Base-by-base conservation (phyloP, 108 stramenopile species). In the Nitzschia palea region DNA sequence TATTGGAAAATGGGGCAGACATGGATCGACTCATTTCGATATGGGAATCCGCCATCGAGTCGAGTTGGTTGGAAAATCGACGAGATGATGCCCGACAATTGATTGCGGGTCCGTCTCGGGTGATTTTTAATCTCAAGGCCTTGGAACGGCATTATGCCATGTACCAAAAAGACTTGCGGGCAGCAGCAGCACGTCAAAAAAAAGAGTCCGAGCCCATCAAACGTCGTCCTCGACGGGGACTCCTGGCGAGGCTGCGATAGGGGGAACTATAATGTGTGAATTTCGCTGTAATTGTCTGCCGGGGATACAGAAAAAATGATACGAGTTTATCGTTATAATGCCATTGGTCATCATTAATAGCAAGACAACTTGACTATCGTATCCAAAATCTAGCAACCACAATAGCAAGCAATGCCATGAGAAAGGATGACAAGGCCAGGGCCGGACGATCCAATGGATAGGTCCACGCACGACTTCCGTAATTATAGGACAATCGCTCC, bases 141-240 rank as follows among this genome's bases (percentile, higher is more conserved):
- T 18, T 60, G 20, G 59, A 60, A 60, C 31, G 59, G 23, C 59
- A 60, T 43, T 60, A 34, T 60, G 59, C 59, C 31, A 60, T 60
- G 59, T 25, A 60, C 43, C 2, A 12, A 14, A 60, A 40, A 25
- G 59, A 31, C 6, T 8, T 8, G 33, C 55, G 33, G n/a, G 55
- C 55, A 1, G 55, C 47, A 4, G 18, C 17, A 20, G 18, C 18
- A 10, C 18, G 4, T 10, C 22, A 12, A n/a, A 18, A 18, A 18
- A 48, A 8, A 18, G 14, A 14, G 37, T 40, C 8, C 15, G 22
- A 18, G 22, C 4, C 8, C 15, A 18, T 18, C 4, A 48, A 4
- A 18, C 15, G 15, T 18, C 47, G 8, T 12, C 15, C 17, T 48
- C 47, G 4, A 18, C 18, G 47, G n/a, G 47, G 47, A 10, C 9